phyloP scores from a whole-genome alignment of 495 filamentous ascomycete species.

The Neurospora tetrasperma region DNA sequence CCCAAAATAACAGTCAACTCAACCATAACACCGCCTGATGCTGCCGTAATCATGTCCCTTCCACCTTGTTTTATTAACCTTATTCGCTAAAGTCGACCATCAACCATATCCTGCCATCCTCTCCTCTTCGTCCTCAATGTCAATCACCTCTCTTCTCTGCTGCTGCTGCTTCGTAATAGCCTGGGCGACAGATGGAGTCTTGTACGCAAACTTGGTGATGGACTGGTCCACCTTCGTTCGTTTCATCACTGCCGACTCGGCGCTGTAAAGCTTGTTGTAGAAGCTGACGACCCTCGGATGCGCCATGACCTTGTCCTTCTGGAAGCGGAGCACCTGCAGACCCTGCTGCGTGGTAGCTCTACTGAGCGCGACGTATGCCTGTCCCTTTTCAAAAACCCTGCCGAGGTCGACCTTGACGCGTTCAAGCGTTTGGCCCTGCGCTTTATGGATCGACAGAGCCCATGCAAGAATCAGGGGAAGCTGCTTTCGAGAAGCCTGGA shows the following conservation, averaged over 20 bases:
- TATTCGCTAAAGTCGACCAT: background rate
- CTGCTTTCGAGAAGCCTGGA: slow-evolving; percentile 74
- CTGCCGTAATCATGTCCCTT: background rate
- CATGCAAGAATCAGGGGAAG: slow-evolving; percentile 87
- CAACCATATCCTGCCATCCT: slow-evolving; percentile 28
- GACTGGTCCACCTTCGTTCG: slow-evolving; percentile 9
- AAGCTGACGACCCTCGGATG: slow-evolving; percentile 79
- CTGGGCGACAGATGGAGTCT: background rate
- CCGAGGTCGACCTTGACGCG: slow-evolving; percentile 91
- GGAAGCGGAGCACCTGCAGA: slow-evolving; percentile 80
- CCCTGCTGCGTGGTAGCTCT: slow-evolving; percentile 82
- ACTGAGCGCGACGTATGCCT: slow-evolving; percentile 72
- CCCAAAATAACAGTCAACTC: background rate
- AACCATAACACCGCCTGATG: background rate
- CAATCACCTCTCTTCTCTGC: background rate
- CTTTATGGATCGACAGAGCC: slow-evolving; percentile 97
- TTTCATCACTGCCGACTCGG: slow-evolving; percentile 31
- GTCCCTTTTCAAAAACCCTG: slow-evolving; percentile 89
- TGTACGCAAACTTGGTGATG: slow-evolving; percentile 21
- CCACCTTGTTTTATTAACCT: background rate
- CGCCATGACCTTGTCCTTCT: slow-evolving; percentile 86
- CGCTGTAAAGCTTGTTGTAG: slow-evolving; percentile 67
- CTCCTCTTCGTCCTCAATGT: slow-evolving; percentile 30
- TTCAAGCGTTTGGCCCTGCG: slow-evolving; percentile 91
- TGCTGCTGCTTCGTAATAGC: background rate